Evolutionary conservation across 257 asterid species (phyloP).

Genomic region (Jacaranda copaia): DNA sequence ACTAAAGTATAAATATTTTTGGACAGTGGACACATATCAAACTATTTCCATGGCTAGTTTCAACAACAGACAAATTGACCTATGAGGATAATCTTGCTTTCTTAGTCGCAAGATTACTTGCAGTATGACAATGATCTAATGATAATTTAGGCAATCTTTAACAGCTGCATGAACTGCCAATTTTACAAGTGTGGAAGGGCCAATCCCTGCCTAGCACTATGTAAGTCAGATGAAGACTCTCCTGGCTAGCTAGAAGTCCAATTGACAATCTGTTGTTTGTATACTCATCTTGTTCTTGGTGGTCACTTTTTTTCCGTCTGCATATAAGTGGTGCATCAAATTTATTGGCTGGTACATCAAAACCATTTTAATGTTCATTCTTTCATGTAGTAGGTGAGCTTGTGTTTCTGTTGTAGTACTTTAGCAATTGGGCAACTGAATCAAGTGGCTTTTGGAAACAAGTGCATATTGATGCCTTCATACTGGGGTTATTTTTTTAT

Average conservation of each 20-base stretch:
- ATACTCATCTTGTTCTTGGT: background rate
- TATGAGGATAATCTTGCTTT: too few relatives aligned
- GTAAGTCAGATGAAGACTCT: background rate
- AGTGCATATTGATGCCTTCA: background rate
- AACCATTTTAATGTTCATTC: background rate
- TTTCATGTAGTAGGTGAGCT: background rate
- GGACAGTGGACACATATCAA: too few relatives aligned
- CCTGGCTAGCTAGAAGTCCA: background rate
- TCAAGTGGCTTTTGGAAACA: slow-evolving; percentile 9
- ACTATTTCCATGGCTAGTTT: too few relatives aligned
- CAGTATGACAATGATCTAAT: background rate
- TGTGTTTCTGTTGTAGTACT: background rate
- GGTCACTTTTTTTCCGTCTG: background rate
- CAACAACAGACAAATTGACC: too few relatives aligned
- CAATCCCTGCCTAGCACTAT: background rate
- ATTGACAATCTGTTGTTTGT: background rate
- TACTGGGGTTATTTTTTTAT: background rate
- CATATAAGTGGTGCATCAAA: background rate
- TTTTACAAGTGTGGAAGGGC: background rate
- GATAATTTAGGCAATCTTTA: background rate
- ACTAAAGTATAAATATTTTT: too few relatives aligned
- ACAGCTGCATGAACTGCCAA: background rate
- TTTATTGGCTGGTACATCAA: too few relatives aligned
- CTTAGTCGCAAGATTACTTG: too few relatives aligned
- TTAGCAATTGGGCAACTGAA: slow-evolving; percentile 9